Conservation (phyloP, 2,329 filamentous ascomycete species). For the Aspergillus ochraceus region DNA sequence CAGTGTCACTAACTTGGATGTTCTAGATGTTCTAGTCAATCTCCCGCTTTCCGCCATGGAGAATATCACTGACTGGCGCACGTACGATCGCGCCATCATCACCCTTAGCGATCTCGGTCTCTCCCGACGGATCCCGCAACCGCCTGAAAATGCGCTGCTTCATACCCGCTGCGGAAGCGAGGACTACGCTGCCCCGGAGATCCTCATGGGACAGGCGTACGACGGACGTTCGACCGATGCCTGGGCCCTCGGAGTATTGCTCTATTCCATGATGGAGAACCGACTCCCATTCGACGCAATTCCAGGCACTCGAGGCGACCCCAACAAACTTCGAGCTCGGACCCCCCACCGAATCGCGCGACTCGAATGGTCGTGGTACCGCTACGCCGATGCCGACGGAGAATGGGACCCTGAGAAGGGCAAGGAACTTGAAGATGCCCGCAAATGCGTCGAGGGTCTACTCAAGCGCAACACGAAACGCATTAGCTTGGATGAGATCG, state of each 20-base stretch:
- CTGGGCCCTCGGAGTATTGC: conserved; percentile 89
- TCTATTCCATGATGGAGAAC: conserved; percentile 93
- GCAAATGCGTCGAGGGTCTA: conserved; percentile 78
- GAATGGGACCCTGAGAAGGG: conserved; percentile 76
- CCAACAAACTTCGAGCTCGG: conserved; percentile 72
- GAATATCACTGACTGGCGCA: conserved; percentile 67
- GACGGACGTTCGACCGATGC: conserved; percentile 89
- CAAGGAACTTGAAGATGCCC: conserved; percentile 70
- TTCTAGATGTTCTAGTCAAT: conserved; percentile 84
- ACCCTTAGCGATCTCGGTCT: conserved; percentile 91
- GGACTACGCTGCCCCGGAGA: conserved; percentile 95
- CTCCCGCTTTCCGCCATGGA: conserved; percentile 68
- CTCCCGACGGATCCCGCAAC: conserved; percentile 73
- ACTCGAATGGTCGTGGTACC: conserved; percentile 93
- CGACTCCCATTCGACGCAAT: conserved; percentile 88
- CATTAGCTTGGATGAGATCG: conserved; percentile 73
- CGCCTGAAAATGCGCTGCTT: conserved; percentile 78
- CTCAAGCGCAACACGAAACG: conserved; percentile 79
- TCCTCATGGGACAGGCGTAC: conserved; percentile 92
- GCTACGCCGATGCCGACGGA: conserved; percentile 78
- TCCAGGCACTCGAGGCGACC: conserved; percentile 71
- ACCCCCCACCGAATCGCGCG: conserved; percentile 93
- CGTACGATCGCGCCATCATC: conserved; percentile 77
- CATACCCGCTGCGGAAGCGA: conserved; percentile 93
- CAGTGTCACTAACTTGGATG: conserved; percentile 4